Percentiles rank a stretch among this genome's conserved stretches.
Evolutionary conservation across 306 rosid species (phyloP).

Genomic region (Acacia crassicarpa): DNA sequence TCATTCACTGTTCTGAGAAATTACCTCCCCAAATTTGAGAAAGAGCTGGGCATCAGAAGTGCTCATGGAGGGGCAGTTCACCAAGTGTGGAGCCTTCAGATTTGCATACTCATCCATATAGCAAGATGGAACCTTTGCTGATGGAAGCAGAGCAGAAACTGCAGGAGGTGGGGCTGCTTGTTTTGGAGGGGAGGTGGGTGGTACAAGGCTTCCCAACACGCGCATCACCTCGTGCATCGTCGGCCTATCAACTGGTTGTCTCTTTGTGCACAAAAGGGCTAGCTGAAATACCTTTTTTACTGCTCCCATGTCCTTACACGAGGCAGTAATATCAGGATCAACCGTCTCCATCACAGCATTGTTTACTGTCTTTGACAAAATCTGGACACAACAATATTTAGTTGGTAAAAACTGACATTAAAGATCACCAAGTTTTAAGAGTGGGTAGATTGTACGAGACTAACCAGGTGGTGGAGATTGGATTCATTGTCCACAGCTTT

Average conservation of each 20-base stretch:
- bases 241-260: constrained; percentile 77
- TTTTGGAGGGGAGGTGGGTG: constrained; percentile 37
- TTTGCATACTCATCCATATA: constrained; percentile 77
- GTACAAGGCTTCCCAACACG: constrained; percentile 62
- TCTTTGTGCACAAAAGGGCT: constrained; percentile 80
- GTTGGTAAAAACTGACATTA: background rate
- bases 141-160: constrained; percentile 31
- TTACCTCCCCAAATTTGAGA: constrained; percentile 86
- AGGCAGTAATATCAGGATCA: constrained; percentile 63
- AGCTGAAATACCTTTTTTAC: constrained; percentile 81
- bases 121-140: constrained; percentile 45
- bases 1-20: constrained; percentile 70
- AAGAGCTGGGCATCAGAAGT: constrained; percentile 85
- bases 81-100: constrained; percentile 63
- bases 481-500: constrained; percentile 83
- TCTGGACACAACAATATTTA: constrained; percentile 35
- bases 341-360: constrained; percentile 84
- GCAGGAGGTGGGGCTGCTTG: constrained; percentile 19
- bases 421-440: background rate
- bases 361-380: constrained; percentile 70
- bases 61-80: constrained; percentile 76
- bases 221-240: constrained; percentile 86
- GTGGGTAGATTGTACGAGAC: background rate
- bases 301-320: constrained; percentile 73
- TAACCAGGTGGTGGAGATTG: constrained; percentile 79